These are phyloP conservation scores for Pseudopediastrum boryanum DNA, from an alignment of 139 green algal species.

Conservation along the genomic window DNA sequence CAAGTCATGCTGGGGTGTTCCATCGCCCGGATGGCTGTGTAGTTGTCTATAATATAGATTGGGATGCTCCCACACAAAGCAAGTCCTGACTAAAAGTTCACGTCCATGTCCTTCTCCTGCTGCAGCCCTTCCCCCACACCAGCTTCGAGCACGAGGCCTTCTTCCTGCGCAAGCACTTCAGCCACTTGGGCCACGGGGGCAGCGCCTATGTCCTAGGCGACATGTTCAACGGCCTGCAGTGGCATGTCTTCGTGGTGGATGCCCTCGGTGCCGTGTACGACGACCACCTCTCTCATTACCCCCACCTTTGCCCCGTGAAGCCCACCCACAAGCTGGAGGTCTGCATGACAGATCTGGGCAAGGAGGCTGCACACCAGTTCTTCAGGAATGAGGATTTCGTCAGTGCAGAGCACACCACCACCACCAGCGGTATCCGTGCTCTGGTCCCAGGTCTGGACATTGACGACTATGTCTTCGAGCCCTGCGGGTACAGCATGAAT, in stretches of 20 bases:
- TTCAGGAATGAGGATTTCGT: slow-evolving; percentile 40
- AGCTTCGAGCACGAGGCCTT: slow-evolving; percentile 81
- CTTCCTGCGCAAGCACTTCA: slow-evolving; percentile 79
- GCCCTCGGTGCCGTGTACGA: slow-evolving; percentile 30
- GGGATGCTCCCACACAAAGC: too few relatives aligned
- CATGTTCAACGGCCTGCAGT: slow-evolving; percentile 82
- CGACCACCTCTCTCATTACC: slow-evolving; percentile 3
- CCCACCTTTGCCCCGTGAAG: slow-evolving; percentile 5
- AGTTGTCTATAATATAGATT: too few relatives aligned
- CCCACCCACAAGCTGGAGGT: slow-evolving; percentile 89
- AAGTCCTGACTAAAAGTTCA: too few relatives aligned
- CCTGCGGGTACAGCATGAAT: slow-evolving; percentile 99
- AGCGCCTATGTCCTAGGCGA: slow-evolving; percentile 89
- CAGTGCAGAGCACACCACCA: slow-evolving; percentile 12
- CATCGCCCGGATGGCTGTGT: too few relatives aligned
- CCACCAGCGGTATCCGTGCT: slow-evolving; percentile 62
- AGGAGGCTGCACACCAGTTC: slow-evolving; percentile 72
- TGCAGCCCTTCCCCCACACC: slow-evolving; percentile 61
- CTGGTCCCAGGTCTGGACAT: slow-evolving; percentile 83
- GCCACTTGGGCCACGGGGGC: slow-evolving; percentile 64
- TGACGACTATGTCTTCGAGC: slow-evolving; percentile 99
- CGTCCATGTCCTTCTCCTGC: not conserved
- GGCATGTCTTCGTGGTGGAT: slow-evolving; percentile 92
- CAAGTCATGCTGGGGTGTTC: too few relatives aligned
- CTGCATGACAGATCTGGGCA: slow-evolving; percentile 93